Conservation (phyloP, 306 rosid genomes). For the Glycine tomentella region DNA sequence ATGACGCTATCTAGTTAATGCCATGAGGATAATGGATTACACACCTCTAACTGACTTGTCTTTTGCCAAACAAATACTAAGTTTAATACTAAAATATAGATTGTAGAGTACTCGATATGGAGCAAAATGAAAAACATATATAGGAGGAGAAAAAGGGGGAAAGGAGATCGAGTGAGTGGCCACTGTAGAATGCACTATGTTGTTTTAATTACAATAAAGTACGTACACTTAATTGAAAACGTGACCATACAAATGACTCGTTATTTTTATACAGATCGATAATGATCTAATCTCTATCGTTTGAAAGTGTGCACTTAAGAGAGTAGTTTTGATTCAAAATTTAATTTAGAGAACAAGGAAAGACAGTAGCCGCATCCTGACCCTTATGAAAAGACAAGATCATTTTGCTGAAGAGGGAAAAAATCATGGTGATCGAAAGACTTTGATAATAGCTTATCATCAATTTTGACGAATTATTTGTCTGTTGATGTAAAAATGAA, state of each 20-base stretch:
- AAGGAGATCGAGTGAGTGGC: conserved; percentile 21
- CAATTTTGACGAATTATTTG: too few species aligned
- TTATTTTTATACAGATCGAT: conserved; percentile 48
- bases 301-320: conserved; percentile 33
- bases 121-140: conserved; percentile 27
- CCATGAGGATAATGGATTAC: conserved; percentile 52
- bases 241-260: conserved; percentile 26
- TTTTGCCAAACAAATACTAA: conserved; percentile 25
- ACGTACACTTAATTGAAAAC: conserved; percentile 42
- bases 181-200: conserved; percentile 54
- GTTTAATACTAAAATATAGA: conserved; percentile 40
- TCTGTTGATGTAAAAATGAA: too few species aligned
- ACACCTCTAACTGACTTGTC: conserved; percentile 32
- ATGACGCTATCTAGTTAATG: conserved; percentile 18
- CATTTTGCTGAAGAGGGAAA: neutral
- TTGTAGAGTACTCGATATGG: neutral
- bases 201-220: conserved; percentile 37
- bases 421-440: too few species aligned
- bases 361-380: neutral
- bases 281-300: conserved; percentile 29
- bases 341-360: neutral
- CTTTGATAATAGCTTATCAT: too few species aligned
- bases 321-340: neutral
- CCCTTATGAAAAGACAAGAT: conserved; percentile 10
- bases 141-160: neutral